Base-by-base conservation (phyloP, 805 yeast genomes). In the Kodamaea hsintzibuensis region DNA sequence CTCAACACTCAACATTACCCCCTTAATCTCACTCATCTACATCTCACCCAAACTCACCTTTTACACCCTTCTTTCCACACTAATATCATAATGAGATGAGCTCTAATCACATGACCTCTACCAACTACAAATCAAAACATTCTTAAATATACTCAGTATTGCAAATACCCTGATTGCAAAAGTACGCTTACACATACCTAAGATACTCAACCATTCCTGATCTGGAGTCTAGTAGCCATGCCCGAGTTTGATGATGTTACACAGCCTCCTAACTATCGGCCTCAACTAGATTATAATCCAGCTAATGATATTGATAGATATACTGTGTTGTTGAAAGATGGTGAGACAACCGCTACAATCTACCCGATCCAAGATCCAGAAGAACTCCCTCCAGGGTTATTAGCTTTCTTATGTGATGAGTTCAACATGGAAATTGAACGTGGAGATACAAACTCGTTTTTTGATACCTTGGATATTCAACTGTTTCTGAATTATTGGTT, bases 341-440 rank as follows among this genome's bases (percentile, higher is more conserved):
- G 93, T 14, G 95, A 89, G 60, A 91, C 98, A 1, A 84, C 92
- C 0, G 98, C 98, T 1, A 92, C 98, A 2, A 86, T 95, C 55
- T 91, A 90, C 65, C 98, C 99, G 3, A 82, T 93, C 12, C 79
- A 83, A 54, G 80, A 83, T 27, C 77, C 85, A 0, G 79, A 79
- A 22, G 84, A 85, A 53, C 73, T 93, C 10, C 98, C 98, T 0
- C 81, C 83, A 1, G 93, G 91, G 0, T 74, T 93, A 25, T 68
- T 91, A 40, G 87, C 88, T 16, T 92, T 93, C 64, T 68, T 93
- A 42, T 84, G 93, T 57, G 98, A 92, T 66, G 98, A 95, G 70
- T 89, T 89, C 72, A 93, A 93, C 69, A 87, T 88, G 84, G 99
- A 93, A 67, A 83, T 93, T 19, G 92, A 86, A 56, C 78, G 90